Percentiles rank a stretch among this genome's conserved stretches.
These are phyloP conservation scores for Oldenlandia corymbosa DNA, from an alignment of 257 asterid species.

Conservation along the genomic window DNA sequence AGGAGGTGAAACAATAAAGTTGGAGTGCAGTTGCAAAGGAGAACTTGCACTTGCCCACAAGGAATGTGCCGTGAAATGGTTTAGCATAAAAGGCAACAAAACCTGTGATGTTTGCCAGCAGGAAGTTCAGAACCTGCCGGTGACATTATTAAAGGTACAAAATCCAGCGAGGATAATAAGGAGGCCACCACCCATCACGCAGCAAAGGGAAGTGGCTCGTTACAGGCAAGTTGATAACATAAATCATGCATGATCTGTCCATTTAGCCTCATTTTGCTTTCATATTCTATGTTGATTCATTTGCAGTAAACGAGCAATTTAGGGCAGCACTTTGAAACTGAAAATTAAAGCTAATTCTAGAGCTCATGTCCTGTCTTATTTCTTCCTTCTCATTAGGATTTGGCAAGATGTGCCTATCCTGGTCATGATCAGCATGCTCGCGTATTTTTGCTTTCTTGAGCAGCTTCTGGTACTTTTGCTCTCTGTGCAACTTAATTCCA, in stretches of 20 bases:
- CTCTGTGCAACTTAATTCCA: conserved; percentile 5
- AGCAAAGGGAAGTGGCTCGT: conserved; percentile 53
- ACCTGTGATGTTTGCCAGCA: conserved; percentile 90
- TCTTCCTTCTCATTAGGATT: conserved; percentile 45
- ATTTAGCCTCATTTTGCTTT: background rate
- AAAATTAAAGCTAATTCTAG: background rate
- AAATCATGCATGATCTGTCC: conserved; percentile 7
- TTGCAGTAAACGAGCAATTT: too few species aligned
- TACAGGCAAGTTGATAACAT: conserved; percentile 58
- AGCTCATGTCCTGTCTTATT: conserved; percentile 10
- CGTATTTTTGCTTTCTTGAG: conserved; percentile 95
- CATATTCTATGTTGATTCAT: background rate
- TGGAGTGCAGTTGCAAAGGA: conserved; percentile 99
- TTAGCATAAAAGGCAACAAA: conserved; percentile 88
- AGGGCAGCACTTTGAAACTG: too few species aligned
- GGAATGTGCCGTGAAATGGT: conserved; percentile 93
- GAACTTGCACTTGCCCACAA: conserved; percentile 97
- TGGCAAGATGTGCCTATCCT: conserved; percentile 98
- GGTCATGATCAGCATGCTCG: conserved; percentile 96
- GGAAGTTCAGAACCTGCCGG: conserved; percentile 88
- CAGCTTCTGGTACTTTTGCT: conserved; percentile 77
- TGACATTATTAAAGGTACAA: conserved; percentile 70
- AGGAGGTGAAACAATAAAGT: conserved; percentile 88
- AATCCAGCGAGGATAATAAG: conserved; percentile 51
- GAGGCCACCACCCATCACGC: conserved; percentile 42